Base-by-base conservation (phyloP, 177 flowering plant genomes). In the Vitis hybrid region DNA sequence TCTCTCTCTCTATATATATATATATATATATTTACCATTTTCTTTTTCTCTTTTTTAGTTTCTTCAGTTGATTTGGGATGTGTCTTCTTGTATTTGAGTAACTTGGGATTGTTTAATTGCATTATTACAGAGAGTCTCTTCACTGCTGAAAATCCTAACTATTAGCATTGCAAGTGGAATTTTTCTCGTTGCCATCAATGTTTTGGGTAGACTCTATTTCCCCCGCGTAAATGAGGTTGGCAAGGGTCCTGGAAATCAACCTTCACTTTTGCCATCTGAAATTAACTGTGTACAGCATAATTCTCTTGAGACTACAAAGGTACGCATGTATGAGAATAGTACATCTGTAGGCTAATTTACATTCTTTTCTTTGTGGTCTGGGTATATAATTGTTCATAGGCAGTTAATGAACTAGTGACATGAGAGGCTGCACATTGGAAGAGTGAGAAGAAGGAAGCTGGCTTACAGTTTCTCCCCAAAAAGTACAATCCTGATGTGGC, bases 81-180 rank as follows among this genome's bases (percentile, higher is more conserved):
- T 1, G 47, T 38, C 47, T 38, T 38, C 47, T 38, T 38, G 47
- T 38, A 38, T 7, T 38, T 38, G 47, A 38, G 47, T 38, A 38
- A 38, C 47, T 38, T 8, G 47, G 47, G 47, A n/a, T 50, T 33
- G 15, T 56, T 65, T 60, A 14, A 55, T 71, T 63, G 38, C 33
- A 11, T 70, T 65, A 5, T 75, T 82, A 66, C 91, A 92, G 98
- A 73, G 80, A 73, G 71, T 74, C 65, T 81, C 69, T 59, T 87
- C 89, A 38, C 62, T 86, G 70, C 70, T 82, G 75, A 86, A 79
- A 70, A 38, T 78, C 63, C 62, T 95, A 11, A 80, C 84, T 15
- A 33, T 81, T 11, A 72, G 81, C 38, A n/a, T 93, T 73, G 89
- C 81, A 2, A 77, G 84, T 80, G 97, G 90, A 70, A 33, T 87